Base-by-base conservation (phyloP, 805 yeast genomes). In the Wickerhamomyces silvicola region DNA sequence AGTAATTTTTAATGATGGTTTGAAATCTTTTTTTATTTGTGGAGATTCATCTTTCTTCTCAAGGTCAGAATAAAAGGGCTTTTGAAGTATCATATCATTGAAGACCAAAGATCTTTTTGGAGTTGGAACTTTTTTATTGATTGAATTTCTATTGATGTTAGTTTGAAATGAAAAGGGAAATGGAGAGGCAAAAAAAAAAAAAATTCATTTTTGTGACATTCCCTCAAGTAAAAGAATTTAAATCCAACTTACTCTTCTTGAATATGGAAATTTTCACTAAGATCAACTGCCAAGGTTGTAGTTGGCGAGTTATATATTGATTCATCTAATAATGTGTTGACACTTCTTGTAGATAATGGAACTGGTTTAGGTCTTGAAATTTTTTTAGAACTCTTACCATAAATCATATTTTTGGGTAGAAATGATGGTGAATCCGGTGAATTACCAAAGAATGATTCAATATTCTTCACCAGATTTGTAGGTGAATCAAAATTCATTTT, bases 241-340 rank as follows among this genome's bases (percentile, higher is more conserved):
- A 7, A 8, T 17, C 18, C 7, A 14, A 46, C 51, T 33, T 27
- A 46, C 49, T 37, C 36, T 22, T 35, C 45, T 29, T 39, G 39
- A 26, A 60, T 57, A 38, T 59, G 66, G 40, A 61, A 60, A 42
- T 62, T 61, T 21, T 58, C 48, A 9, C 58, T 46, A 19, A 62
- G 48, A 34, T 61, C 64, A 18, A 61, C 65, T 5, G 64, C 62
- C 17, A 62, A 41, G 2, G 51, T 55, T 1, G 64, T 49, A 5
- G 64, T 53, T 8, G 72, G 70, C 2, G 66, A 56, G 34, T 64
- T 68, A 27, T 57, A 59, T 38, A 52, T 56, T 10, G 64, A 55
- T 32, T 63, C 52, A 28, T 55, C 46, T 28, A 51, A 44, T n/a
- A 54, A 34, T 12, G 52, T 39, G 32, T 43, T 36, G 16, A 52